Conservation (phyloP, 2,329 filamentous ascomycete species). For the Diplocarpon mali region DNA sequence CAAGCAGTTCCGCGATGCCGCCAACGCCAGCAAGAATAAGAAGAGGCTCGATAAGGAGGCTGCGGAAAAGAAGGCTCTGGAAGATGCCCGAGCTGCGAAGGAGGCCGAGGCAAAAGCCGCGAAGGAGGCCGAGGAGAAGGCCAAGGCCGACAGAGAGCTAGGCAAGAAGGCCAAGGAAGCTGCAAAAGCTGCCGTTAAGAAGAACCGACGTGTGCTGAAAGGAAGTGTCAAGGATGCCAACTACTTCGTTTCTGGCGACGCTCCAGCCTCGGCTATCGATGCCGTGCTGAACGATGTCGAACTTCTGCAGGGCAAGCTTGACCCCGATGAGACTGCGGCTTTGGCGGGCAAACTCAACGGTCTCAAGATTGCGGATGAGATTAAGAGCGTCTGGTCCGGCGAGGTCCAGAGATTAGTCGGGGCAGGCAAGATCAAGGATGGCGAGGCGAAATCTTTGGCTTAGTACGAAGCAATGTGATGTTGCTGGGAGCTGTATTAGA, state of each 20-base stretch:
- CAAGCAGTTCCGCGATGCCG: slow-evolving; percentile 90
- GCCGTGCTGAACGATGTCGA: slow-evolving; percentile 77
- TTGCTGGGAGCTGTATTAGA: slow-evolving; percentile 22
- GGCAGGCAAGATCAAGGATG: slow-evolving; percentile 78
- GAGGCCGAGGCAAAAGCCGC: slow-evolving; percentile 70
- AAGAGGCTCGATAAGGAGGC: slow-evolving; percentile 84
- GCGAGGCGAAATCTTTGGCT: slow-evolving; percentile 59
- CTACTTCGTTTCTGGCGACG: slow-evolving; percentile 73
- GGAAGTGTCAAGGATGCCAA: slow-evolving; percentile 93
- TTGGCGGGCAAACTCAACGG: slow-evolving; percentile 71
- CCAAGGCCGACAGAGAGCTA: slow-evolving; percentile 73
- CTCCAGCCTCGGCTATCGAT: slow-evolving; percentile 70
- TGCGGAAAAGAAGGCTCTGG: slow-evolving; percentile 73
- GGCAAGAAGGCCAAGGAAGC: slow-evolving; percentile 97
- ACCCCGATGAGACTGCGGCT: slow-evolving; percentile 78
- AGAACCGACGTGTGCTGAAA: slow-evolving; percentile 98
- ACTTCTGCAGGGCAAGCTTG: slow-evolving; percentile 74
- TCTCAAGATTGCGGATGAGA: slow-evolving; percentile 68
- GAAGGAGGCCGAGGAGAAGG: slow-evolving; percentile 75
- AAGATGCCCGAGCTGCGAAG: slow-evolving; percentile 76
- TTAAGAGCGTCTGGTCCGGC: slow-evolving; percentile 71
- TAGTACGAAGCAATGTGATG: slow-evolving; percentile 28
- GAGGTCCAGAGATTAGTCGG: slow-evolving; percentile 70
- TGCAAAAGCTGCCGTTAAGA: slow-evolving; percentile 97
- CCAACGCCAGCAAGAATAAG: slow-evolving; percentile 92